These are phyloP conservation scores for Blastocystis sp. DNA, from an alignment of 352 stramenopile species.

Conservation along the genomic window DNA sequence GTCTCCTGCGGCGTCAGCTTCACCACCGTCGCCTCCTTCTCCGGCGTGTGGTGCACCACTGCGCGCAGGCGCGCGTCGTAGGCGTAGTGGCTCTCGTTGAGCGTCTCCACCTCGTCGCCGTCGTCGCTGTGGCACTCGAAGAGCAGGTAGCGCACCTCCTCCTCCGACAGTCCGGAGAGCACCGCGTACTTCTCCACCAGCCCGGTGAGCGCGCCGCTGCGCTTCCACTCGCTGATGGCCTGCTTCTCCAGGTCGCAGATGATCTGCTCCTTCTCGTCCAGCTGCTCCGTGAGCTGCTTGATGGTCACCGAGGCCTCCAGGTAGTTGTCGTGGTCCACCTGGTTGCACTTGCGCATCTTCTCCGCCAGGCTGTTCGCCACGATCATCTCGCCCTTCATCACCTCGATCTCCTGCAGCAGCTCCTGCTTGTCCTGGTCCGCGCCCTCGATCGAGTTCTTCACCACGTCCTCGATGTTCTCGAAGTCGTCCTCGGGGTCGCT, in stretches of 20 bases:
- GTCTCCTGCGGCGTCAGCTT: background rate
- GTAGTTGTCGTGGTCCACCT: background rate
- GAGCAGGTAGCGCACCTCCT: background rate
- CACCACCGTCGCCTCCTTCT: background rate
- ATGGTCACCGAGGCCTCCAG: background rate
- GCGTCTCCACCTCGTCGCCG: constrained; percentile 19
- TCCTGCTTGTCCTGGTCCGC: constrained; percentile 20
- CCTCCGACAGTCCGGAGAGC: constrained; percentile 32
- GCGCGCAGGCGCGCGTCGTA: constrained; percentile 49
- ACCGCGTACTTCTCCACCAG: constrained; percentile 46
- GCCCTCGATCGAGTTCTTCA: constrained; percentile 30
- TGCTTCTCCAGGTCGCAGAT: constrained; percentile 20
- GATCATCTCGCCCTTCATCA: background rate
- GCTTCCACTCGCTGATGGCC: constrained; percentile 3
- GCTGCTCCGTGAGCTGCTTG: constrained; percentile 12
- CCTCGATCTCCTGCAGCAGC: constrained; percentile 34
- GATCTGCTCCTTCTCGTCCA: constrained; percentile 11
- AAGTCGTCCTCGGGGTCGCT: constrained; percentile 53
- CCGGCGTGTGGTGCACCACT: background rate
- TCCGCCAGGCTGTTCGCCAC: background rate
- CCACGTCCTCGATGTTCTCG: constrained; percentile 62
- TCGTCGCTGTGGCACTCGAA: constrained; percentile 3
- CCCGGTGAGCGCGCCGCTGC: background rate
- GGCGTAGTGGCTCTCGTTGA: constrained; percentile 55
- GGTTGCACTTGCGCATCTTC: background rate